Base-by-base conservation (phyloP, 345 rosid genomes). In the Lepidium didymum region DNA sequence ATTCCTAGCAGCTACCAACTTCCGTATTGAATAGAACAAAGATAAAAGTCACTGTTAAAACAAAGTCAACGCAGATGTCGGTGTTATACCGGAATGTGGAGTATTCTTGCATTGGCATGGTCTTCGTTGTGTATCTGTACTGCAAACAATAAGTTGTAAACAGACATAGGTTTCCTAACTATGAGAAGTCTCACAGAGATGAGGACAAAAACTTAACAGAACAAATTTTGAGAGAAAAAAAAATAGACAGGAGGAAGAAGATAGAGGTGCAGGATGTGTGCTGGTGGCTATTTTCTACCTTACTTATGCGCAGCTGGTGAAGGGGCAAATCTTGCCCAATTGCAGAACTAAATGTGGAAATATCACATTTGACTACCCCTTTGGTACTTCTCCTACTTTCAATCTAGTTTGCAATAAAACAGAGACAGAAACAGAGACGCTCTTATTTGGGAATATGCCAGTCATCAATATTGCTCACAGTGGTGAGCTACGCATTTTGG, bases 351-450 rank as follows among this genome's bases (percentile, higher is more conserved):
- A 6, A 0, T 82, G 86, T 38, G 86, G 81, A 6, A 16, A 63
- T n/a, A 25, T 72, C 1, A 25, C 23, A 23, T 15, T 82, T 4
- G 67, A 75, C 3, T 82, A 71, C 73, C 85, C 85, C n/a, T 82
- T 79, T 37, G 81, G 83, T 10, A 14, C 35, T 18, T 16, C 11
- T 21, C 8, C 3, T 10, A 25, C 31, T 18, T 82, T 81, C 61
- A 6, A 6, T 1, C 25, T 81, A 14, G 68, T 15, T n/a, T n/a
- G n/a, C n/a, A n/a, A n/a, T n/a, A n/a, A n/a, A n/a, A n/a, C n/a
- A n/a, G n/a, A n/a, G n/a, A n/a, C n/a, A n/a, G n/a, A n/a, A n/a
- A n/a, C n/a, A n/a, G n/a, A n/a, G n/a, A n/a, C n/a, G n/a, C n/a
- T n/a, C n/a, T n/a, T n/a, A n/a, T n/a, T n/a, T n/a, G n/a, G n/a